phyloP scores from a whole-genome alignment of 1,139 yeast genomes.

The Debaryomyces sp. region DNA sequence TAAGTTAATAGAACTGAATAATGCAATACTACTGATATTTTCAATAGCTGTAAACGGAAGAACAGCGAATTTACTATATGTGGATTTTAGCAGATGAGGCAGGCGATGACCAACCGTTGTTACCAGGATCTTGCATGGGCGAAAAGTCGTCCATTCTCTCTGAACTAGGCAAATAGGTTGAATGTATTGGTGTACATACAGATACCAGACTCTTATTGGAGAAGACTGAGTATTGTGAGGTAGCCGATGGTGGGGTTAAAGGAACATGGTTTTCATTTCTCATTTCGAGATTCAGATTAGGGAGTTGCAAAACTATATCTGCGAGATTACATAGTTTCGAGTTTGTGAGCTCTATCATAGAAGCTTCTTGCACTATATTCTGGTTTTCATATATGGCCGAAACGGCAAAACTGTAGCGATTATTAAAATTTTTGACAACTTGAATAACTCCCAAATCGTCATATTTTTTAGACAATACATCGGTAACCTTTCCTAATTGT shows the following conservation, averaged over 20 bases:
- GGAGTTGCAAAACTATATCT: conserved; percentile 32
- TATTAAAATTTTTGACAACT: conserved; percentile 37
- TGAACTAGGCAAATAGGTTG: conserved; percentile 10
- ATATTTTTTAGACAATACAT: conserved; percentile 58
- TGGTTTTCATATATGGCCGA: conserved; percentile 30
- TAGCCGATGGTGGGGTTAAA: conserved; percentile 46
- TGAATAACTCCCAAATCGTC: conserved; percentile 46
- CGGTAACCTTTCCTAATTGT: conserved; percentile 52
- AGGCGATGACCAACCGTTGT: conserved; percentile 14
- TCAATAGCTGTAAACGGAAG: conserved; percentile 3
- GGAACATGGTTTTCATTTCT: conserved; percentile 23
- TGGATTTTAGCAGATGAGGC: conserved; percentile 12
- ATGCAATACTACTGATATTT: conserved; percentile 8
- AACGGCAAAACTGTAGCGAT: conserved; percentile 26
- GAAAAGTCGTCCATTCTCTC: conserved; percentile 13
- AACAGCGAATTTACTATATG: conserved; percentile 3
- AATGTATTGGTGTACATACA: conserved; percentile 32
- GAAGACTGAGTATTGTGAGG: conserved; percentile 43
- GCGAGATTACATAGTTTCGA: conserved; percentile 24
- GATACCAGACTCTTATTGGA: conserved; percentile 32
- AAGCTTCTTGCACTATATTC: conserved; percentile 17
- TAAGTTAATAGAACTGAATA: conserved; percentile 9
- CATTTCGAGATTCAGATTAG: conserved; percentile 15
- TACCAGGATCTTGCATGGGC: conserved; percentile 10
- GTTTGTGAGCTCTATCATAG: conserved; percentile 7